Evolutionary conservation across 163 green algal genomes (phyloP), one percentile per base, ranked within the genome.

Genomic region (Chlamydomonas reinhardtii): DNA sequence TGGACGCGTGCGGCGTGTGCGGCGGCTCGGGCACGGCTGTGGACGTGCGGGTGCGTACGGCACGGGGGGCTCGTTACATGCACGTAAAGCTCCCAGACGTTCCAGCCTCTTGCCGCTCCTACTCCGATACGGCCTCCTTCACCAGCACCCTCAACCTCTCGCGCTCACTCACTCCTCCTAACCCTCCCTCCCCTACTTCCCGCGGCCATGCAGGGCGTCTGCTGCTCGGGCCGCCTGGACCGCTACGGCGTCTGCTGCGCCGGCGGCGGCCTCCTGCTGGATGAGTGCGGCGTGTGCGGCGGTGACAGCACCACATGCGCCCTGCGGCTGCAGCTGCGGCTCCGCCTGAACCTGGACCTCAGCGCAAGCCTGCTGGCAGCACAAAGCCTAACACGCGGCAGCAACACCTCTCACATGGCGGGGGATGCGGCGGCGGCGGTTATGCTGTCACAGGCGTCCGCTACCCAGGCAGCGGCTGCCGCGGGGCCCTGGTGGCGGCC

Each of bases 211-310:
- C 89, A 92, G 88, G 91, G 91, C n/a, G 39, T 32, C 19, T 96
- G 93, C 74, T 93, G 88, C 70, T 62, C 69, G 24, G 85, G 70
- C 2, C 64, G 85, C 24, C 85, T 97, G 59, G 93, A 96, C 82
- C 87, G 84, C 9, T 77, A 71, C 14, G 92, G 93, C 43, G 79
- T 71, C 37, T 97, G 94, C 88, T 97, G 94, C 85, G 31, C 68
- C 34, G 92, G 82, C 52, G 91, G 82, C 52, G 91, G 91, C 25
- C 19, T 25, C 11, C 48, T 56, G 12, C 27, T 95, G n/a, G 94
- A 97, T 56, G 94, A 96, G 61, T 97, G 94, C 82, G 94, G 94
- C 2, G 88, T 97, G 25, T 97, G 94, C 71, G 93, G 95, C 62
- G 94, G 93, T 24, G 89, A 94, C 73, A 86, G 88, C 74, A 90